Conservation (phyloP, 352 stramenopile species). For the Phytopythium montanum region DNA sequence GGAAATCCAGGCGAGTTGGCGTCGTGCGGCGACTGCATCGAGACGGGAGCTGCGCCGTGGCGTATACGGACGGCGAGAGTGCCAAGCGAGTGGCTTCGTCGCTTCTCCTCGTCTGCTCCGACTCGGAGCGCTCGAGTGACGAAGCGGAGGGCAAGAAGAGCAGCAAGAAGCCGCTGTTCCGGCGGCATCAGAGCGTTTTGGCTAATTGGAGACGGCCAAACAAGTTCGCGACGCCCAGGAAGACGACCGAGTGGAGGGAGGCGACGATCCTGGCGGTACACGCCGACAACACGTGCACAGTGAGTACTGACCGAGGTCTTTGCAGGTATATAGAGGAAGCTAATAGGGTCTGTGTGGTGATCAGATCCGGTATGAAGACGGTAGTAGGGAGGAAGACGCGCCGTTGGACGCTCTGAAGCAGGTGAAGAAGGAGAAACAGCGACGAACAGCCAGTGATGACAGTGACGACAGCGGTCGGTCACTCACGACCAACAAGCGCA, state of each 20-base stretch:
- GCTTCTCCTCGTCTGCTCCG: conserved; percentile 21
- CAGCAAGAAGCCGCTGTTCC: conserved; percentile 13
- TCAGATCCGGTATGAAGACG: conserved; percentile 50
- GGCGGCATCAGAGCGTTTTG: conserved; percentile 27
- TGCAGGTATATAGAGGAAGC: too few relatives aligned
- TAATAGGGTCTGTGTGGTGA: background rate
- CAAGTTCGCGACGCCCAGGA: conserved; percentile 31
- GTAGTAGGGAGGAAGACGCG: conserved; percentile 50
- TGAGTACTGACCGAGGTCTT: conserved; percentile 10
- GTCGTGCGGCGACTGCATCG: conserved; percentile 34
- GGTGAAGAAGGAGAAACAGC: conserved; percentile 10
- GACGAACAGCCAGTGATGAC: conserved; percentile 2
- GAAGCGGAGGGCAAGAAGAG: conserved; percentile 6
- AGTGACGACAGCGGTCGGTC: conserved; percentile 2
- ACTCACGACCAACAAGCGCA: conserved; percentile 1
- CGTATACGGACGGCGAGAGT: conserved; percentile 52
- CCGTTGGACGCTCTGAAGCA: conserved; percentile 29
- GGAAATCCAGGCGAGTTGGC: conserved; percentile 24
- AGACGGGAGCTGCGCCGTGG: conserved; percentile 57
- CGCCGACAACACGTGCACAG: conserved; percentile 35
- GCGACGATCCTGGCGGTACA: conserved; percentile 32
- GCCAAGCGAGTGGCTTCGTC: conserved; percentile 27
- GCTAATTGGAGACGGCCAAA: conserved; percentile 34
- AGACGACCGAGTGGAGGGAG: conserved; percentile 22
- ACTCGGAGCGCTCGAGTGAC: conserved; percentile 28